Percentiles rank a stretch among this genome's conserved stretches.
phyloP scores from a whole-genome alignment of 108 stramenopile species.

The Chaetoceros tenuissimus region DNA sequence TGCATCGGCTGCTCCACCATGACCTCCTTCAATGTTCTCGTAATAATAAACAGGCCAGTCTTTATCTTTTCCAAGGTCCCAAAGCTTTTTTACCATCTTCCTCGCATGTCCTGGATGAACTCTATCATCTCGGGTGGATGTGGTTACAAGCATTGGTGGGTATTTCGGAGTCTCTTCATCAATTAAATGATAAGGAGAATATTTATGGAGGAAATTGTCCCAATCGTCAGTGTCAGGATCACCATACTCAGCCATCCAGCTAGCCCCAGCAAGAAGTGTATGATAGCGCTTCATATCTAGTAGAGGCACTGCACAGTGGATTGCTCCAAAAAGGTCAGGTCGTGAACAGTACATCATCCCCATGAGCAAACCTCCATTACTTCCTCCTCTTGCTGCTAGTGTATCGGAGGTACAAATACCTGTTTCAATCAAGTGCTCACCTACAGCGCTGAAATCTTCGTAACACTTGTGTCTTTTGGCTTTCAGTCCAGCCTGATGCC shows the following conservation, averaged over 20 bases:
- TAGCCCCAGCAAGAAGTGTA: slow-evolving; percentile 78
- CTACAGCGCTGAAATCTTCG: slow-evolving; percentile 94
- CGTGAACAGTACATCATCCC: slow-evolving; percentile 86
- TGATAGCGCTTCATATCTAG: slow-evolving; percentile 91
- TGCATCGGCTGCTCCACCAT: slow-evolving; percentile 87
- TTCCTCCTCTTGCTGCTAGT: slow-evolving; percentile 90
- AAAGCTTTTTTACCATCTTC: slow-evolving; percentile 80
- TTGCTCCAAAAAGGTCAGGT: slow-evolving; percentile 92
- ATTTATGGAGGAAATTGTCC: slow-evolving; percentile 74
- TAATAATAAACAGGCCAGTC: slow-evolving; percentile 85
- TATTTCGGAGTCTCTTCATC: slow-evolving; percentile 40
- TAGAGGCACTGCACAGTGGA: slow-evolving; percentile 92
- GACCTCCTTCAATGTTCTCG: slow-evolving; percentile 93
- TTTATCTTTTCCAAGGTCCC: slow-evolving; percentile 61
- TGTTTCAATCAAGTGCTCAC: slow-evolving; percentile 61
- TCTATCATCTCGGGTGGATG: slow-evolving; percentile 87
- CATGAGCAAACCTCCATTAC: slow-evolving; percentile 92
- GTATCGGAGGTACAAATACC: slow-evolving; percentile 73
- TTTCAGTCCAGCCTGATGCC: slow-evolving; percentile 89
- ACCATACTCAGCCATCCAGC: slow-evolving; percentile 98
- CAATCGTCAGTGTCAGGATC: slow-evolving; percentile 91
- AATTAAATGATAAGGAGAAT: slow-evolving; percentile 90
- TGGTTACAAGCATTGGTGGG: slow-evolving; percentile 78
- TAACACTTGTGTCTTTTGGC: slow-evolving; percentile 84
- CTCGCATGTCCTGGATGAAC: slow-evolving; percentile 92